Base-by-base conservation (phyloP, 2,329 filamentous ascomycete species). In the Colletotrichum sp. region DNA sequence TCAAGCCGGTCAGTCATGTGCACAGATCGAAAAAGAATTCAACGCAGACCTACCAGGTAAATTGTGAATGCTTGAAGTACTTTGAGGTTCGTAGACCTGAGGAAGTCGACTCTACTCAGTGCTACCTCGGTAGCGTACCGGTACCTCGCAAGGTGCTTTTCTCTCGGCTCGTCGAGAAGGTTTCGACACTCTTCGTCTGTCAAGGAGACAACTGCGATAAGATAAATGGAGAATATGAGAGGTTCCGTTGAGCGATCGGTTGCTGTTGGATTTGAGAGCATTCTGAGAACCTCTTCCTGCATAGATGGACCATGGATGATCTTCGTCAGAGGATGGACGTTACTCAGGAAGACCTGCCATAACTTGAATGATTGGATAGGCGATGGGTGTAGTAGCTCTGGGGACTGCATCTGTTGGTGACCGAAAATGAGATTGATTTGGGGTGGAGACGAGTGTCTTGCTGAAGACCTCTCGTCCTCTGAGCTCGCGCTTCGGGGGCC, bases 291-390 rank as follows among this genome's bases (percentile, higher is more conserved):
- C 15, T 71, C 58, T n/a, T 75, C 74, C 80, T 95, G 92, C 3
- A 95, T 83, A 0, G 92, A 92, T 0, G 94, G 94, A 2, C 93
- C 90, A 80, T 96, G 94, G 38, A 95, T 91, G 58, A 91, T 84
- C 81, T 95, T 96, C 78, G 92, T 91, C 58, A 95, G 82, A 0
- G 94, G 94, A 79, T 96, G 94, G 69, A 96, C 92, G 75, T 94
- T 93, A 64, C 94, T 92, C 6, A 95, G 85, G 77, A 93, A 96
- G 9, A 91, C 86, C 81, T 95, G 93, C 94, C 94, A 96, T 6
- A 96, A 87, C 67, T 89, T 89, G 79, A 94, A 74, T 4, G 72
- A 71, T 36, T 74, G 72, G 3, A 74, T 32, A 10, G 72, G 67
- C 5, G 60, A 74, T 15, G 72, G 72, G 15, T 74, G 26, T 6